A percentile compares a stretch with the other conserved stretches of the same genome.
phyloP scores from a whole-genome alignment of 2,329 filamentous ascomycete genomes.

The Stromatinia cepivora region DNA sequence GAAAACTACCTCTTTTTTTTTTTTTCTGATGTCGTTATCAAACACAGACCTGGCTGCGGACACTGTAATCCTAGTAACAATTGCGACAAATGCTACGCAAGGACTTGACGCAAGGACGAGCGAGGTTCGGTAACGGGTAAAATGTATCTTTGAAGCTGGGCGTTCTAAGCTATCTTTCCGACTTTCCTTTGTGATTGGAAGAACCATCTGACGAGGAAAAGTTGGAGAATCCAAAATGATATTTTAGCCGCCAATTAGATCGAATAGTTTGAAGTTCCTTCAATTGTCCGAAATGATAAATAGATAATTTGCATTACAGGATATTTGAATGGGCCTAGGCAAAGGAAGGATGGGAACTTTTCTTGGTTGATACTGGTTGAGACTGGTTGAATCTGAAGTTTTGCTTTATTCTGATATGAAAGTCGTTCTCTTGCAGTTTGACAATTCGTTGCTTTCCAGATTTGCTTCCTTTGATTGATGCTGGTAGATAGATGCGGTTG shows the following conservation, averaged over 20 bases:
- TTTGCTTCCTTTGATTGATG: neutral
- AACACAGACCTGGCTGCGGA: neutral
- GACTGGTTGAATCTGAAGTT: neutral
- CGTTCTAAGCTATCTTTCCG: conserved; percentile 7
- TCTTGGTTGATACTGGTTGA: neutral
- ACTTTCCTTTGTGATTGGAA: conserved; percentile 5
- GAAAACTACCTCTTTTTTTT: neutral
- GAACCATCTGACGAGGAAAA: conserved; percentile 4
- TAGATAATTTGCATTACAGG: neutral
- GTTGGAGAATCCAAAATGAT: neutral
- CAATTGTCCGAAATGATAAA: neutral
- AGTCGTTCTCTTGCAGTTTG: neutral
- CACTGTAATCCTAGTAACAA: neutral
- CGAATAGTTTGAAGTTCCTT: neutral
- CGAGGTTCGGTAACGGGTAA: conserved; percentile 16
- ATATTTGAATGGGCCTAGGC: neutral
- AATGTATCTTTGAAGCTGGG: conserved; percentile 14
- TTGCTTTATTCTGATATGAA: neutral
- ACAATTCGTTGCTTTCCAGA: neutral
- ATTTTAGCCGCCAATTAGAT: conserved; percentile 18
- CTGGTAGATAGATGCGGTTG: neutral
- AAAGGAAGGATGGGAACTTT: neutral
- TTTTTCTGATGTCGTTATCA: conserved; percentile 4
- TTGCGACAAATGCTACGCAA: conserved; percentile 23
- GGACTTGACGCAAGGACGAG: conserved; percentile 20